Base-by-base conservation (phyloP, 1,284 basidiomycete genomes). In the Neonothopanus nambi region DNA sequence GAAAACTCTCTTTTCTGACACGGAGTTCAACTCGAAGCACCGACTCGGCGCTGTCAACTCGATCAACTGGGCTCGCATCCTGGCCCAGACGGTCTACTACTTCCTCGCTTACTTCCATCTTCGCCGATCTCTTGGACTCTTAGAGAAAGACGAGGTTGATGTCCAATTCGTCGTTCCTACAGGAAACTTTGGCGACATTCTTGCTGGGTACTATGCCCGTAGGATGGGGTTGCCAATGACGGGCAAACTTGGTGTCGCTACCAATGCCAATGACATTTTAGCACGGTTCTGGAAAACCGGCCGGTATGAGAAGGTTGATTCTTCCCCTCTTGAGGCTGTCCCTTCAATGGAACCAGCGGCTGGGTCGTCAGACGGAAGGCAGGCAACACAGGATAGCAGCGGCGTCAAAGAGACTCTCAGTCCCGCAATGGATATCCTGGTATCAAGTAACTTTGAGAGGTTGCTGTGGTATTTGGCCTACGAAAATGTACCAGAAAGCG, bases 61-160 rank as follows among this genome's bases (percentile, higher is more conserved):
- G 30, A 99, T 99, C 78, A 99, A 99, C 78, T 99, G 96, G 95
- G 97, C 97, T 0, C 91, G 97, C 56, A 99, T 99, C 68, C 88
- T 99, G 59, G 94, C 95, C 3, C 97, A 99, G 70, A 98, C 95
- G 24, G 92, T 97, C 48, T 99, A 99, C 79, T 99, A 98, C 77
- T 98, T 99, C 77, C 87, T 90, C 51, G 89, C 96, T 50, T 98
- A 91, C 76, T 94, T 95, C 73, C 81, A 86, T 56, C 75, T 89
- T 38, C 68, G 71, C 52, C 73, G 69, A 49, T 64, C 67, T 2
- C 72, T 76, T 13, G 77, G 83, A 41, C 77, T 85, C 45, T 63
- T 33, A 63, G 65, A 60, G 58, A 67, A 62, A 52, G 68, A 64
- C 52, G 70, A 70, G 48, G 69, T 75, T 28, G 75, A 84, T 55